phyloP scores from a whole-genome alignment of 352 stramenopile species.

The Aphanomyces cochlioides region DNA sequence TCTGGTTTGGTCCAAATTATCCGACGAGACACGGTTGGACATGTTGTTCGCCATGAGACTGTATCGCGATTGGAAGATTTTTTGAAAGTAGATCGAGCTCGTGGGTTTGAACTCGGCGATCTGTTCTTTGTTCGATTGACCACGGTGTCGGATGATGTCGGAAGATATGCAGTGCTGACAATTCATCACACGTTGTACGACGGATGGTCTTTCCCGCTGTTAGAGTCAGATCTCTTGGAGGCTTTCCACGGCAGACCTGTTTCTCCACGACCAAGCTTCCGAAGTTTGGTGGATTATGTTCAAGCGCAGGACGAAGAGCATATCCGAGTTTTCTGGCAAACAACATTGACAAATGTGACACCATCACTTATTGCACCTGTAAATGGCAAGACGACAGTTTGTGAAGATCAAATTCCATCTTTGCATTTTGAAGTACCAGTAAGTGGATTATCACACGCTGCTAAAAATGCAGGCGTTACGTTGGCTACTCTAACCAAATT shows the following conservation, averaged over 20 bases:
- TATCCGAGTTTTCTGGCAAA: not conserved
- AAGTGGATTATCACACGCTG: too few species aligned
- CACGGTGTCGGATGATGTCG: not conserved
- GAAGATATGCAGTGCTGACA: conserved; percentile 14
- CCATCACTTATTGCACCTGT: too few species aligned
- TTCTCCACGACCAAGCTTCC: not conserved
- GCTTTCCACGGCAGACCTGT: not conserved
- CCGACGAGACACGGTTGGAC: too few species aligned
- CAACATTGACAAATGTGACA: not conserved
- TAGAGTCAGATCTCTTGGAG: not conserved
- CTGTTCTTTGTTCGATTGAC: conserved; percentile 4
- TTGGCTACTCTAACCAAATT: too few species aligned
- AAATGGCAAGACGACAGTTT: too few species aligned
- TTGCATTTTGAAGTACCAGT: too few species aligned
- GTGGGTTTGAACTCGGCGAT: conserved; percentile 1
- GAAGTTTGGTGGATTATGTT: conserved; percentile 1
- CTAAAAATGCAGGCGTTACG: too few species aligned
- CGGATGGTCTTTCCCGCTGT: not conserved
- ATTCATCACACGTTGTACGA: conserved; percentile 15
- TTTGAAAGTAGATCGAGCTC: too few species aligned
- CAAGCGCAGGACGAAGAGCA: not conserved
- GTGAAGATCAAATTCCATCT: too few species aligned
- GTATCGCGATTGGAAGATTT: too few species aligned
- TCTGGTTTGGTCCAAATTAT: too few species aligned
- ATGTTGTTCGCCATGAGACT: too few species aligned